Base-by-base conservation (phyloP, 805 yeast genomes). In the Lachancea thermotolerans region DNA sequence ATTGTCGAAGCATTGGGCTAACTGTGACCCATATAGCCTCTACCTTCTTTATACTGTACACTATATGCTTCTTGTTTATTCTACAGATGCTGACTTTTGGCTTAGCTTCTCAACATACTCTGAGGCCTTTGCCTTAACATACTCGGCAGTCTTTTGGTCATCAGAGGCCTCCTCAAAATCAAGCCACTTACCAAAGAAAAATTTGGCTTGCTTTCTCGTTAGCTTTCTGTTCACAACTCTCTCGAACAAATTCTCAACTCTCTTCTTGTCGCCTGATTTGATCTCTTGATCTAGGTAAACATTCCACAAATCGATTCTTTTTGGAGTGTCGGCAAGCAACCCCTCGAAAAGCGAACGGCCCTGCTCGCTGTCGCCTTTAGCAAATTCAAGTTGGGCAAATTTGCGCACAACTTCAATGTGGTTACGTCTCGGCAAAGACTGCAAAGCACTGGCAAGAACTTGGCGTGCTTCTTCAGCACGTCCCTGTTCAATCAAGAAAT, bases 321-420 rank as follows among this genome's bases (percentile, higher is more conserved):
- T 88, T 44, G 96, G 93, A 39, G 85, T 91, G 60, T 90, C 93
- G 18, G 91, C 78, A 44, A 91, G 66, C 52, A 91, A 75, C 48
- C 97, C 98, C 70, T 91, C 98, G 59, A 91, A 87, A 54, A 91
- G 73, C 1, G 97, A 86, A 62, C 98, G 82, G 44, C 95, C 99
- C 64, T 90, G 91, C 66, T 91, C 99, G 8, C 88, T 70, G 52
- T 89, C 96, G 54, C 98, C 98, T 65, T 82, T 82, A 45, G 72
- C 55, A 64, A 82, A 91, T 66, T 91, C 98, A 45, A 90, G 68
- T 64, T 85, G 90, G 18, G 95, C 96, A 67, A 88, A 90, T 65
- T 85, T 89, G 56, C 82, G 78, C 9, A 89, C 95, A 45, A 84
- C 78, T 50, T 86, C 95, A 49, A 86, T 73, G 53, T 86, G 88